Evolutionary conservation across 352 stramenopile species (phyloP).

Genomic region (Phytophthora citricola): DNA sequence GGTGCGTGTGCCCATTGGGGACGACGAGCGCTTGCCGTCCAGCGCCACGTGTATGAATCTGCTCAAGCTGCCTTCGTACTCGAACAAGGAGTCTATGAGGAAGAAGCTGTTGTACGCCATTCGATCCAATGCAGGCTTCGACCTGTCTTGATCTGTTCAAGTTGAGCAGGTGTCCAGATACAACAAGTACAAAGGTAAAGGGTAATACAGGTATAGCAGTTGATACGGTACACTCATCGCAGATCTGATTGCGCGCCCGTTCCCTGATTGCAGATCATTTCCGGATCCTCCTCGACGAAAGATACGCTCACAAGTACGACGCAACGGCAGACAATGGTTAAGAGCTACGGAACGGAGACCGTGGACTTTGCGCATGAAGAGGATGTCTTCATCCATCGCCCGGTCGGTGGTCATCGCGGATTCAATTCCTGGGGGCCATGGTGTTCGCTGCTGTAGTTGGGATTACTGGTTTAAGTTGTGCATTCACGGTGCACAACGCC

Average conservation of each 20-base stretch:
- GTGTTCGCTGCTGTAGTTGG: conserved; percentile 42
- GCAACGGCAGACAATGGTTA: conserved; percentile 24
- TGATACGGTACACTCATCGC: conserved; percentile 18
- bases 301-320: conserved; percentile 5
- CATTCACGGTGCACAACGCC: conserved; percentile 47
- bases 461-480: conserved; percentile 41
- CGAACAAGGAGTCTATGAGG: conserved; percentile 93
- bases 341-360: conserved; percentile 22
- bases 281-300: conserved; percentile 9
- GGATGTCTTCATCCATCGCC: conserved; percentile 22
- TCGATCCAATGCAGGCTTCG: conserved; percentile 95
- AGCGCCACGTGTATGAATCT: conserved; percentile 98
- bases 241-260: conserved; percentile 5
- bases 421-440: conserved; percentile 40
- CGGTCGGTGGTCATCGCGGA: background rate
- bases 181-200: background rate
- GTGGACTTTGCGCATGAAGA: conserved; percentile 35
- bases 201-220: conserved; percentile 5
- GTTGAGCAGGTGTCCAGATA: too few relatives aligned
- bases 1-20: conserved; percentile 57
- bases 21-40: conserved; percentile 76
- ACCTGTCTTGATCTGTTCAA: conserved; percentile 84
- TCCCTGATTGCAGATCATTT: conserved; percentile 29
- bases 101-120: conserved; percentile 97
- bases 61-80: conserved; percentile 97